Percentiles rank a stretch among this genome's conserved stretches.
These are phyloP conservation scores for Triticum urartu DNA, from an alignment of 176 grass and related monocot genomes.

Conservation along the genomic window DNA sequence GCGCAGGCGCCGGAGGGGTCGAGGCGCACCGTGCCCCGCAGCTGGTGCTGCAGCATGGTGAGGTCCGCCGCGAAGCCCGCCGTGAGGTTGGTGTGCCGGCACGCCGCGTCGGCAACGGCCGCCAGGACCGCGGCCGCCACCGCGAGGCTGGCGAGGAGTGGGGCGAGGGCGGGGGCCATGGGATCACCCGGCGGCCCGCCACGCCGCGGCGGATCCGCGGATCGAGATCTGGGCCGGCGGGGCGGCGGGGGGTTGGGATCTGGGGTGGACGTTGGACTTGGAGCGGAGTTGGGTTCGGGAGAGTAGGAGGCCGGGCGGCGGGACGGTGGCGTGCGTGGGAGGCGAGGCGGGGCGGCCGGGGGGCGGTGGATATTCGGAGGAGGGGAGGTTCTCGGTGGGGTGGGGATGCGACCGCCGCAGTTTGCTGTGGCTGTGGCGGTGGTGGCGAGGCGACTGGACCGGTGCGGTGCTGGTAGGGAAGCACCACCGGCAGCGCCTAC, in stretches of 20 bases:
- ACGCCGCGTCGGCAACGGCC: conserved; percentile 18
- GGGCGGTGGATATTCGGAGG: conserved; percentile 16
- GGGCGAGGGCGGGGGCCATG: not conserved
- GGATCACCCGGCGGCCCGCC: conserved; percentile 24
- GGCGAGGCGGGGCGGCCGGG: not conserved
- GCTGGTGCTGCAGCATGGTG: conserved; percentile 94
- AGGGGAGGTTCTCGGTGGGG: not conserved
- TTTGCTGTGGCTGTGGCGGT: not conserved
- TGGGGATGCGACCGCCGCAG: conserved; percentile 32
- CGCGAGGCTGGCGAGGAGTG: conserved; percentile 10
- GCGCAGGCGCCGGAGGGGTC: conserved; percentile 49
- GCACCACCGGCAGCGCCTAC: not conserved
- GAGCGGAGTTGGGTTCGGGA: conserved; percentile 14
- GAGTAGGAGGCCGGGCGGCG: not conserved
- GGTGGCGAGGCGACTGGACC: conserved; percentile 31
- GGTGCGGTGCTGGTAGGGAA: conserved; percentile 15
- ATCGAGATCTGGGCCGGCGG: conserved; percentile 46
- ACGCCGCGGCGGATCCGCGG: not conserved
- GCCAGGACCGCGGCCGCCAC: not conserved
- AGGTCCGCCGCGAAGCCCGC: conserved; percentile 62
- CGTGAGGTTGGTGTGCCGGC: conserved; percentile 58
- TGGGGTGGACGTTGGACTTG: conserved; percentile 14
- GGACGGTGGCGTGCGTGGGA: not conserved
- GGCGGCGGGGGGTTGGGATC: conserved; percentile 30
- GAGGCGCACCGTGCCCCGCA: conserved; percentile 73